Conservation (phyloP, 2,329 filamentous ascomycete species). For the Aspergillus sp. region DNA sequence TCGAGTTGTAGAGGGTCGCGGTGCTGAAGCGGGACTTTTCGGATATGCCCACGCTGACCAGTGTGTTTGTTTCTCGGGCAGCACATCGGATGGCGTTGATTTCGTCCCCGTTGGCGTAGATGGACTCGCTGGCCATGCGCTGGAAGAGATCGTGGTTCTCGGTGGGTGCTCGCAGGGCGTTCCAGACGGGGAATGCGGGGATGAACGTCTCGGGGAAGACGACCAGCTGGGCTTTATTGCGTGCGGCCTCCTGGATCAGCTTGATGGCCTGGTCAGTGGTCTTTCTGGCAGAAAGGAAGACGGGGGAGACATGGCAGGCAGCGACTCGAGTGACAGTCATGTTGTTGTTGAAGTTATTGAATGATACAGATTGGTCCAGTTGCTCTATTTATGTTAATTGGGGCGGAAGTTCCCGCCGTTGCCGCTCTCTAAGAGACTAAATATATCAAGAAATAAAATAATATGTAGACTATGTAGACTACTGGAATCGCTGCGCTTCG, state of each 20-base stretch:
- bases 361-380: too few relatives aligned
- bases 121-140: slow-evolving; percentile 46
- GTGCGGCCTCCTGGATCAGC: slow-evolving; percentile 48
- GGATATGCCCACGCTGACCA: slow-evolving; percentile 53
- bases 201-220: slow-evolving; percentile 57
- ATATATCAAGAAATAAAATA: too few relatives aligned
- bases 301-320: slow-evolving; percentile 38
- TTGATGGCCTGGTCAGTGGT: slow-evolving; percentile 51
- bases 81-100: slow-evolving; percentile 42
- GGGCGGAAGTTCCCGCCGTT: too few relatives aligned
- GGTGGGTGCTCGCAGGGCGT: slow-evolving; percentile 46
- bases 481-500: background rate
- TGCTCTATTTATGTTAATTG: too few relatives aligned
- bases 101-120: slow-evolving; percentile 48
- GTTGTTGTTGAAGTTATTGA: background rate
- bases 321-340: slow-evolving; percentile 11
- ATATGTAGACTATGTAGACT: background rate
- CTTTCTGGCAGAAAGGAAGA: slow-evolving; percentile 48
- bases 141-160: slow-evolving; percentile 54
- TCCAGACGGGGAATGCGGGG: slow-evolving; percentile 56
- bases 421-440: too few relatives aligned
- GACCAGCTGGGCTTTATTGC: slow-evolving; percentile 49
- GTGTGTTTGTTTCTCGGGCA: slow-evolving; percentile 38
- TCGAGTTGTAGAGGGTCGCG: slow-evolving; percentile 54
- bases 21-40: slow-evolving; percentile 47